Percentiles rank a stretch among this genome's conserved stretches.
phyloP scores from a whole-genome alignment of 2,329 filamentous ascomycete genomes.

The Paramyrothecium roridum region DNA sequence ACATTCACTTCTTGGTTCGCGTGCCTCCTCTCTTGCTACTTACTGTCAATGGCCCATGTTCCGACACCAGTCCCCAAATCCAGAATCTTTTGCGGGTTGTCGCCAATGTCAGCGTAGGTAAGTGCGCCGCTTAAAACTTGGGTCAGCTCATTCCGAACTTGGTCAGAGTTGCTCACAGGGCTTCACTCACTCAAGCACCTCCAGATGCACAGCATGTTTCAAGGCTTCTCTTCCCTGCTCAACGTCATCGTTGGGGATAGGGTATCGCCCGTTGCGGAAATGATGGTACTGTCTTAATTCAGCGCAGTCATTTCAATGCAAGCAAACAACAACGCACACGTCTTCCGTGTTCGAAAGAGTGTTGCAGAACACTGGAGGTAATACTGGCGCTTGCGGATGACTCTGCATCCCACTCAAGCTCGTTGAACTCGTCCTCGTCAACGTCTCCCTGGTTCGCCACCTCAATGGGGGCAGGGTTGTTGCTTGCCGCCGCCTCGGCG shows the following conservation, averaged over 20 bases:
- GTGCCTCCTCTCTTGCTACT: background rate
- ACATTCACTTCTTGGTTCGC: background rate
- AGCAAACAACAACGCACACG: constrained; percentile 7
- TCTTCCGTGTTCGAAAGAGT: constrained; percentile 18
- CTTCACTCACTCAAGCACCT: constrained; percentile 16
- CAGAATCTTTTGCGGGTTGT: constrained; percentile 14
- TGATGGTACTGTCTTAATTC: constrained; percentile 8
- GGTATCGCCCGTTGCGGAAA: constrained; percentile 11
- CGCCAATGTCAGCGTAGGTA: constrained; percentile 11
- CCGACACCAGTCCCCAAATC: constrained; percentile 5
- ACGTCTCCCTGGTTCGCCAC: background rate
- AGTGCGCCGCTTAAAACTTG: constrained; percentile 13
- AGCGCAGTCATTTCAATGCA: background rate
- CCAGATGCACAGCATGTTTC: constrained; percentile 27
- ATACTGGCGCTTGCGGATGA: constrained; percentile 14
- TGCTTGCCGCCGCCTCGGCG: background rate
- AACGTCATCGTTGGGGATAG: constrained; percentile 20
- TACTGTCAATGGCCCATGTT: constrained; percentile 17
- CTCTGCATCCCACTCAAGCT: constrained; percentile 13
- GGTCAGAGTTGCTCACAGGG: background rate
- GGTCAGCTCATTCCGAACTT: accelerated
- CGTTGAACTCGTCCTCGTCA: constrained; percentile 15
- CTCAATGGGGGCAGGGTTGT: background rate
- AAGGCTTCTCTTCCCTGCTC: constrained; percentile 21
- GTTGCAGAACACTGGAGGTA: constrained; percentile 16